Evolutionary conservation across 176 grass and related monocot genomes (phyloP).

Genomic region (Tillandsia leiboldiana): DNA sequence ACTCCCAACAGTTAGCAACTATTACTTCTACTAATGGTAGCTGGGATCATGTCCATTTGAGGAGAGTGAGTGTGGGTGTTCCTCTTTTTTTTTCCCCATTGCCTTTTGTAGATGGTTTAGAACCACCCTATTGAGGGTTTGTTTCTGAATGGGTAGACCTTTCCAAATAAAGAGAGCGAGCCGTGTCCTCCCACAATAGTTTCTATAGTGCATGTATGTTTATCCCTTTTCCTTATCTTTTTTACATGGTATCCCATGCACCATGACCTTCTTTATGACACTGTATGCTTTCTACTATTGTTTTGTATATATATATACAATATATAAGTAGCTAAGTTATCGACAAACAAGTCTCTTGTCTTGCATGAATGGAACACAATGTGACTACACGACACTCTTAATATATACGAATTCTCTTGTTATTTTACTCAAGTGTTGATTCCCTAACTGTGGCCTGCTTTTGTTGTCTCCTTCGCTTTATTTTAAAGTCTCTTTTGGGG

Average conservation of each 20-base stretch:
- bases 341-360: slow-evolving; percentile 80
- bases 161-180: slow-evolving; percentile 10
- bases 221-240: slow-evolving; percentile 18
- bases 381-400: slow-evolving; percentile 34
- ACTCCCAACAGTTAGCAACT: background rate
- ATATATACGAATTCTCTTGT: slow-evolving; percentile 1
- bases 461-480: slow-evolving; percentile 23
- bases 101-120: background rate
- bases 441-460: slow-evolving; percentile 17
- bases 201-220: slow-evolving; percentile 38
- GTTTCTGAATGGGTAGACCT: slow-evolving; percentile 5
- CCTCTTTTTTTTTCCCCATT: slow-evolving; percentile 8
- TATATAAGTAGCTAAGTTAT: slow-evolving; percentile 17
- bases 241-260: slow-evolving; percentile 38
- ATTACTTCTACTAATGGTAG: background rate
- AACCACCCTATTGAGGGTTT: slow-evolving; percentile 1
- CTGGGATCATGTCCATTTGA: background rate
- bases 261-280: slow-evolving; percentile 55
- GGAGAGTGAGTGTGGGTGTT: slow-evolving; percentile 2
- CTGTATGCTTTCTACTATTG: slow-evolving; percentile 35
- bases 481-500: slow-evolving; percentile 21
- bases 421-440: slow-evolving; percentile 32
- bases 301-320: background rate
- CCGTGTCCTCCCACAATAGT: slow-evolving; percentile 24
- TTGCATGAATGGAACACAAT: slow-evolving; percentile 68